phyloP scores from a whole-genome alignment of 2,329 filamentous ascomycete species.

The Proliferodiscus dingleyae region DNA sequence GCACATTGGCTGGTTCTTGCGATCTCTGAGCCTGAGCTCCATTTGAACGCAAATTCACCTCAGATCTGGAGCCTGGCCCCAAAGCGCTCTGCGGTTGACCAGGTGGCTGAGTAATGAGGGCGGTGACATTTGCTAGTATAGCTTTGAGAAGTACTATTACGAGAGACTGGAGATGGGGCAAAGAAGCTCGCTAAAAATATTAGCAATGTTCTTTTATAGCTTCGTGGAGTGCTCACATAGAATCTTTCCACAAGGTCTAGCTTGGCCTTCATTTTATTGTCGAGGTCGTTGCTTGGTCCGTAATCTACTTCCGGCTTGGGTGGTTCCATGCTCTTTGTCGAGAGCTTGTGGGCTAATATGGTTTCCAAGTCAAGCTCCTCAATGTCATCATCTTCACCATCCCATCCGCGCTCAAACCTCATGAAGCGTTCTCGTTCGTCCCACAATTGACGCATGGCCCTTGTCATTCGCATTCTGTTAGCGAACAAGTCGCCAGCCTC shows the following conservation, averaged over 20 bases:
- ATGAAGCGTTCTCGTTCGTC: conserved; percentile 88
- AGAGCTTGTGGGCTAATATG: conserved; percentile 37
- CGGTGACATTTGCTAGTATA: conserved; percentile 80
- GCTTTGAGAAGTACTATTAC: conserved; percentile 90
- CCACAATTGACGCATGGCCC: conserved; percentile 90
- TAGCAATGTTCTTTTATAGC: conserved; percentile 21
- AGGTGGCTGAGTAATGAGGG: conserved; percentile 61
- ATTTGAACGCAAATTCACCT: conserved; percentile 25
- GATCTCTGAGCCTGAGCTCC: conserved; percentile 19
- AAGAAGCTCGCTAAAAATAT: conserved; percentile 56
- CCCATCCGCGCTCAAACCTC: conserved; percentile 89
- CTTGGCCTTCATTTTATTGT: conserved; percentile 55
- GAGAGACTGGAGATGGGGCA: conserved; percentile 86
- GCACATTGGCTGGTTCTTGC: conserved; percentile 27
- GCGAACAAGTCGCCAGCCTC: conserved; percentile 93
- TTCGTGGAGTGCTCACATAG: conserved; percentile 60
- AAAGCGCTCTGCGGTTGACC: conserved; percentile 21
- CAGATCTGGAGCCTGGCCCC: conserved; percentile 23
- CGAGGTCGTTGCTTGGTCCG: conserved; percentile 46
- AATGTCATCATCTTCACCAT: conserved; percentile 40
- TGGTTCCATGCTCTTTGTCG: conserved; percentile 39
- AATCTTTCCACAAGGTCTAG: conserved; percentile 73
- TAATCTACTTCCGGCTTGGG: conserved; percentile 38
- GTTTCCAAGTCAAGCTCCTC: conserved; percentile 38
- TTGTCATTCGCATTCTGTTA: conserved; percentile 81